Conservation (phyloP, 768 basidiomycete species). For the Lactarius sp. region DNA sequence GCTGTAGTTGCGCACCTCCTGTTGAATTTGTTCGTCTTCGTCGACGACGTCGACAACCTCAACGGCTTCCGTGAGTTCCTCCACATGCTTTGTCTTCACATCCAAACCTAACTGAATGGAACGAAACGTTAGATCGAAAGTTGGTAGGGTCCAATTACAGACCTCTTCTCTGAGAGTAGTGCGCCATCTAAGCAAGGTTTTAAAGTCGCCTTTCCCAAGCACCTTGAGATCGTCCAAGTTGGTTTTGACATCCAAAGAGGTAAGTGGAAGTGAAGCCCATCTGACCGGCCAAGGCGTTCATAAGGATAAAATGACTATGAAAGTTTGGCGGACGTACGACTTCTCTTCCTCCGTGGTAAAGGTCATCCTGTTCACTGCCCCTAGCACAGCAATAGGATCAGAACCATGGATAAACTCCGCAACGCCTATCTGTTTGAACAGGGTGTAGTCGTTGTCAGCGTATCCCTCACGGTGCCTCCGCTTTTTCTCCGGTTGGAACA, state of each 20-base stretch:
- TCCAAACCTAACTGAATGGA: conserved; percentile 71
- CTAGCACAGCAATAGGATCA: conserved; percentile 79
- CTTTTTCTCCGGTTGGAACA: conserved; percentile 98
- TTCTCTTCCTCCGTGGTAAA: conserved; percentile 85
- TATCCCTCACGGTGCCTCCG: conserved; percentile 91
- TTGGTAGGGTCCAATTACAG: conserved; percentile 25
- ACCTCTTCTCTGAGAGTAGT: conserved; percentile 85
- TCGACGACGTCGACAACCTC: conserved; percentile 66
- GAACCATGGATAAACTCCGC: conserved; percentile 60
- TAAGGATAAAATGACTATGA: conserved; percentile 1
- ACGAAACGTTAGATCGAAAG: not conserved
- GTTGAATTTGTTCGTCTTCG: conserved; percentile 84
- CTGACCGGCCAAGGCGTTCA: conserved; percentile 35
- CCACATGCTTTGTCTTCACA: conserved; percentile 63
- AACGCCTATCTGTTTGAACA: conserved; percentile 71
- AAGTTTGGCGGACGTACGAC: conserved; percentile 41
- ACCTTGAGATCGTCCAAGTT: conserved; percentile 93
- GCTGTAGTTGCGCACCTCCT: conserved; percentile 58
- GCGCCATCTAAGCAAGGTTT: conserved; percentile 88
- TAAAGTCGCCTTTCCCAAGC: conserved; percentile 97
- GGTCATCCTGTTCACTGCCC: conserved; percentile 68
- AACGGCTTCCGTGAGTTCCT: conserved; percentile 69
- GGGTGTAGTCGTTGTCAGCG: conserved; percentile 86
- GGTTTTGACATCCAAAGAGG: conserved; percentile 72
- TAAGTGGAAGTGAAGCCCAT: conserved; percentile 69